Percentiles rank a stretch among this genome's conserved stretches.
Evolutionary conservation across 352 stramenopile species (phyloP).

Genomic region (Pythium pyrilobum): DNA sequence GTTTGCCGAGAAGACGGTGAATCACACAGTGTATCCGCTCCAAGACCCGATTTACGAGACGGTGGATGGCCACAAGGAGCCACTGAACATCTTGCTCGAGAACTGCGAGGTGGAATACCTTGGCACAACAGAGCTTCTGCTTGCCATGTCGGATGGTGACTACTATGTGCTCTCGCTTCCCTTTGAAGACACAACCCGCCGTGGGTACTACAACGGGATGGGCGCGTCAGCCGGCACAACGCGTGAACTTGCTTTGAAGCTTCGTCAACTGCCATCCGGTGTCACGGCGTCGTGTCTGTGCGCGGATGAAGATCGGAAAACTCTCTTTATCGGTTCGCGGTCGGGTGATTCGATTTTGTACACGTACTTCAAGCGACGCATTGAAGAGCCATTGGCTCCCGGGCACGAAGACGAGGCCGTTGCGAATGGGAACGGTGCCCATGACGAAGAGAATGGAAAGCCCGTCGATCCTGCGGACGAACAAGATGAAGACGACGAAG

Average conservation of each 20-base stretch:
- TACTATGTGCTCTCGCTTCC: slow-evolving; percentile 61
- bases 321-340: slow-evolving; percentile 75
- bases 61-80: slow-evolving; percentile 34
- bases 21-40: slow-evolving; percentile 61
- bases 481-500: slow-evolving; percentile 49
- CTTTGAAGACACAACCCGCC: slow-evolving; percentile 43
- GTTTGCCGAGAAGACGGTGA: slow-evolving; percentile 74
- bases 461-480: slow-evolving; percentile 43
- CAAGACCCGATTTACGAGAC: slow-evolving; percentile 62
- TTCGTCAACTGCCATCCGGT: slow-evolving; percentile 45
- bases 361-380: slow-evolving; percentile 26
- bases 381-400: slow-evolving; percentile 4
- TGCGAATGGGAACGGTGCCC: slow-evolving; percentile 16
- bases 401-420: slow-evolving; percentile 33
- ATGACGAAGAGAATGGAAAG: slow-evolving; percentile 18
- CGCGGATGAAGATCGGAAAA: slow-evolving; percentile 54
- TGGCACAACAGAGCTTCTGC: slow-evolving; percentile 59
- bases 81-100: slow-evolving; percentile 56
- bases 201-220: slow-evolving; percentile 27
- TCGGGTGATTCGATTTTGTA: slow-evolving; percentile 77
- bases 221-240: slow-evolving; percentile 3
- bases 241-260: slow-evolving; percentile 31
- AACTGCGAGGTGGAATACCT: slow-evolving; percentile 70
- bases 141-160: slow-evolving; percentile 52
- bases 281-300: slow-evolving; percentile 54